Conservation (phyloP, 768 basidiomycete genomes). For the Pleurotus platypus region DNA sequence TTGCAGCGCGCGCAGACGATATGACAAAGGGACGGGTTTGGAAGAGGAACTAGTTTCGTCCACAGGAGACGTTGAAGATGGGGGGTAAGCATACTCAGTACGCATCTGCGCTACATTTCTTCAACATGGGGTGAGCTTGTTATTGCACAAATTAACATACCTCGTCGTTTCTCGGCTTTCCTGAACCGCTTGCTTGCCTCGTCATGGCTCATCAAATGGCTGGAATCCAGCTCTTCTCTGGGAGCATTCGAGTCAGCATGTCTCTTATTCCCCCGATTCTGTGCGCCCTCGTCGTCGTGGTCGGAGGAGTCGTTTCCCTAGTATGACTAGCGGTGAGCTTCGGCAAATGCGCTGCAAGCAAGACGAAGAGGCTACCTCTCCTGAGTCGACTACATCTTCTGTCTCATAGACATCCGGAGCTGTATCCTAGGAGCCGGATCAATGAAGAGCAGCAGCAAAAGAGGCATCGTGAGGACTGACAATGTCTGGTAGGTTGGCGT, state of each 20-base stretch:
- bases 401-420: constrained; percentile 93
- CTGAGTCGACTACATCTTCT: constrained; percentile 64
- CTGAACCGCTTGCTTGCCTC: constrained; percentile 70
- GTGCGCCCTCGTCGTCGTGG: constrained; percentile 47
- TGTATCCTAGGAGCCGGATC: constrained; percentile 57
- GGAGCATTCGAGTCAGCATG: constrained; percentile 28
- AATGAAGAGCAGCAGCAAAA: constrained; percentile 7
- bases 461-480: constrained; percentile 41
- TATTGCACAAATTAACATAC: constrained; percentile 27
- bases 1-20: constrained; percentile 64
- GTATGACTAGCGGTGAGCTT: constrained; percentile 5
- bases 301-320: constrained; percentile 66
- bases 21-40: constrained; percentile 45
- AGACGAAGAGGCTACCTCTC: constrained; percentile 46
- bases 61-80: constrained; percentile 52
- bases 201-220: constrained; percentile 57
- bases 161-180: constrained; percentile 63
- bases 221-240: constrained; percentile 69
- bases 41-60: constrained; percentile 22
- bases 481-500: constrained; percentile 89
- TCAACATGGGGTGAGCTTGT: background rate
- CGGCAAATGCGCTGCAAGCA: background rate
- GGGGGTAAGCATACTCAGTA: constrained; percentile 66
- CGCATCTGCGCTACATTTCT: constrained; percentile 40
- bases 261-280: constrained; percentile 34